phyloP scores from a whole-genome alignment of 495 filamentous ascomycete species.

The Tuber melanosporum region DNA sequence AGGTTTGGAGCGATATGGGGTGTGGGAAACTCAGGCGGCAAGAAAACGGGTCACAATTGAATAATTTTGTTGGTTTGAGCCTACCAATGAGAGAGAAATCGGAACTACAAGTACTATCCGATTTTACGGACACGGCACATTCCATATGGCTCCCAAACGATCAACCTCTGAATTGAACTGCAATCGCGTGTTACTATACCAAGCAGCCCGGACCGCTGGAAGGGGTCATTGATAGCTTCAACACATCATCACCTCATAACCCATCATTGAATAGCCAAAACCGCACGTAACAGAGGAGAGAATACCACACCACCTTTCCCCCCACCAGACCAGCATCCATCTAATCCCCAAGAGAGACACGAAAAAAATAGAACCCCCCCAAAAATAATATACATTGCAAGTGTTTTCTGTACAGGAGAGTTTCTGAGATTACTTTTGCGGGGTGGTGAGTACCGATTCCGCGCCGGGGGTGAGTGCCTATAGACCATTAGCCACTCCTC shows the following conservation, averaged over 20 bases:
- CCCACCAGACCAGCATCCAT: not conserved
- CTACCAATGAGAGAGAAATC: not conserved
- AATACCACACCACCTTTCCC: not conserved
- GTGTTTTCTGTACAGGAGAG: not conserved
- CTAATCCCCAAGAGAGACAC: not conserved
- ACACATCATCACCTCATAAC: not conserved
- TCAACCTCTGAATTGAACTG: not conserved
- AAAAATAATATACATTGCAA: slow-evolving; percentile 23
- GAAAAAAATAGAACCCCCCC: slow-evolving; percentile 7
- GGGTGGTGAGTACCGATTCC: slow-evolving; percentile 21
- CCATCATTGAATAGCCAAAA: not conserved
- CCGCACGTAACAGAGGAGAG: not conserved
- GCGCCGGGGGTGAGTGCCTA: slow-evolving; percentile 33
- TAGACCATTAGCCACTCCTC: slow-evolving; percentile 17
- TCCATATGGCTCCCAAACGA: not conserved
- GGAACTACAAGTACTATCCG: not conserved
- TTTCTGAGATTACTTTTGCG: slow-evolving; percentile 18
- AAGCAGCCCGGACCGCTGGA: not conserved
- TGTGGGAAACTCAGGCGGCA: not conserved
- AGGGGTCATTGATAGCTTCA: not conserved
- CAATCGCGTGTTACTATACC: not conserved
- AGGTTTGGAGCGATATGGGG: not conserved
- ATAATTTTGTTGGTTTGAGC: not conserved
- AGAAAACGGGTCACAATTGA: not conserved
- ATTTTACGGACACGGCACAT: not conserved